Evolutionary conservation across 371 early-diverging fungal genomes (phyloP), one percentile per base, ranked within the genome.

Genomic region (Mucor velutinosus): DNA sequence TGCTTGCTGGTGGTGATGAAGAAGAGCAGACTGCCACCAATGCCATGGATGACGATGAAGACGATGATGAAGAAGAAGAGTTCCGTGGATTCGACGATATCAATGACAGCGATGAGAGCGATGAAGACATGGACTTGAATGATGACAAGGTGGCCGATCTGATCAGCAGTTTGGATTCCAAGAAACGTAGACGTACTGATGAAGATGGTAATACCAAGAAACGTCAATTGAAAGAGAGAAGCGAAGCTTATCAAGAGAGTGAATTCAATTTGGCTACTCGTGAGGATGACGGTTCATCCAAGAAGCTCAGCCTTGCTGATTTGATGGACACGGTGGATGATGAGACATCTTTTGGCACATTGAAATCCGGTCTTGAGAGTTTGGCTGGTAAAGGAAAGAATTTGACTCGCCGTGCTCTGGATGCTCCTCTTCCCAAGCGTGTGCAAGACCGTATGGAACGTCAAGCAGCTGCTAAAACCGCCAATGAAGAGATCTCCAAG

Each of bases 381-480:
- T 75, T 94, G 41, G 86, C 85, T 33, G 88, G 81, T n/a, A 82
- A 80, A 69, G 79, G 77, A 8, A 76, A 76, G 49, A 76, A 77
- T 41, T 67, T 72, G 62, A 80, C 82, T 8, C 81, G 85, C 27
- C 72, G 77, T 29, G 87, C 91, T 1, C 76, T 95, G 21, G 74
- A 85, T 15, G 96, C 94, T 0, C 98, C 98, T 6, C 68, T 96
- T 14, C 90, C 96, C 19, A 87, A 87, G 70, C 87, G 93, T 49
- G 74, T 93, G 19, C 92, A 95, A 78, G 95, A 96, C 60, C 89
- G 90, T 39, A 71, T 94, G 63, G 92, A 93, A 60, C 92, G 99
- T 56, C 78, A 88, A 65, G 97, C 88, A 4, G 99, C 98, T 11
- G 93, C 92, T 62, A 81, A 82, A 15, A 83, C 89, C 67, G 79